phyloP scores from a whole-genome alignment of 1,139 yeast genomes.

The Saccharomyces hybrid region DNA sequence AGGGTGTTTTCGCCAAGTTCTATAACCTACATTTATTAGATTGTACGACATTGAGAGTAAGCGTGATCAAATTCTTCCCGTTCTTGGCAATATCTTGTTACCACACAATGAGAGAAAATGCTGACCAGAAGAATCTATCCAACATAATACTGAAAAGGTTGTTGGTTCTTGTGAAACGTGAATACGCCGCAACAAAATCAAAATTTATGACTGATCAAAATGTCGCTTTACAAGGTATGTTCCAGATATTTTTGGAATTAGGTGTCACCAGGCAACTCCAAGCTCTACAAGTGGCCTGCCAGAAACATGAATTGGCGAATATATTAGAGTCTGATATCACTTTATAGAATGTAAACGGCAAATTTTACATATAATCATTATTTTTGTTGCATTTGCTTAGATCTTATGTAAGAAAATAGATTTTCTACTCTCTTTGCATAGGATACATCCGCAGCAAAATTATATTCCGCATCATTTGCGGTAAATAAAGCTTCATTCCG shows the following conservation, averaged over 20 bases:
- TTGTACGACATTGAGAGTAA: slow-evolving; percentile 10
- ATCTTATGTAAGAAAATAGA: neutral
- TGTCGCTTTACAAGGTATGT: slow-evolving; percentile 15
- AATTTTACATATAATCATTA: neutral
- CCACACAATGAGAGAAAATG: neutral
- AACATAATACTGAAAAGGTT: slow-evolving; percentile 16
- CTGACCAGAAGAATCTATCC: neutral
- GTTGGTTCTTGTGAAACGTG: slow-evolving; percentile 9
- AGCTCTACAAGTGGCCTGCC: slow-evolving; percentile 2
- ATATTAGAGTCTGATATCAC: slow-evolving; percentile 1
- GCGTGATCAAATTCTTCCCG: slow-evolving; percentile 17
- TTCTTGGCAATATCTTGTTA: slow-evolving; percentile 11
- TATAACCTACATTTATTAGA: slow-evolving; percentile 44
- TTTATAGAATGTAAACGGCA: neutral
- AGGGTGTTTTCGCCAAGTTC: slow-evolving; percentile 43
- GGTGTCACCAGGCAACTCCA: slow-evolving; percentile 7
- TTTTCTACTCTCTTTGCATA: neutral
- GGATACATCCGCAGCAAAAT: neutral
- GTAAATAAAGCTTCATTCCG: neutral
- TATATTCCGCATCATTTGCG: neutral
- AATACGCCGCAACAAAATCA: slow-evolving; percentile 1
- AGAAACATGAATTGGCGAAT: neutral
- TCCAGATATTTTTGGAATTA: slow-evolving; percentile 14
- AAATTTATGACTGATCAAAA: slow-evolving; percentile 7
- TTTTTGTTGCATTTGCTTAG: neutral